phyloP scores from a whole-genome alignment of 176 grass and related monocot species.

The Rhynchospora breviuscula region DNA sequence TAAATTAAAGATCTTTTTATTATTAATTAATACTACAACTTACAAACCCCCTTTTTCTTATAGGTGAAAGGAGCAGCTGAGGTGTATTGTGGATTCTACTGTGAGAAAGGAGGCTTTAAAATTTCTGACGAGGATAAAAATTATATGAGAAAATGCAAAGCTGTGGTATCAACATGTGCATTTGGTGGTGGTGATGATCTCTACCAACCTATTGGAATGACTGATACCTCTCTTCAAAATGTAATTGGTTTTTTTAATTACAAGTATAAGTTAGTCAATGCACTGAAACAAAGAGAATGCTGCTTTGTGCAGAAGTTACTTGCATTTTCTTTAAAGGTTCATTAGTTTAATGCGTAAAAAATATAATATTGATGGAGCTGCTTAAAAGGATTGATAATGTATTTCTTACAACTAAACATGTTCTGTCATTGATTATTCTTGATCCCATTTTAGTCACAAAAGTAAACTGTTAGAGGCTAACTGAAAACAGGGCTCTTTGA shows the following conservation, averaged over 20 bases:
- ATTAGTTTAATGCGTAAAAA: not conserved
- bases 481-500: not conserved
- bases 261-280: not conserved
- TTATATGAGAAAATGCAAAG: conserved; percentile 63
- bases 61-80: conserved; percentile 48
- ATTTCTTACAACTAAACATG: not conserved
- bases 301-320: not conserved
- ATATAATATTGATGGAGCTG: not conserved
- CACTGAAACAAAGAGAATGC: not conserved
- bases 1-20: conserved; percentile 8
- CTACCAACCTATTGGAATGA: conserved; percentile 94
- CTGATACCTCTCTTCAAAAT: conserved; percentile 55
- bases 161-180: conserved; percentile 81
- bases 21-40: not conserved
- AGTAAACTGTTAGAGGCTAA: not conserved
- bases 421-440: not conserved
- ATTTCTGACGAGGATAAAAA: conserved; percentile 66
- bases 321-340: not conserved
- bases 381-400: not conserved
- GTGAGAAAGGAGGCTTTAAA: conserved; percentile 66
- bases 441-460: not conserved
- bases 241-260: conserved; percentile 19
- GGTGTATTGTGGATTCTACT: conserved; percentile 86
- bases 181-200: conserved; percentile 96
- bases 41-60: conserved; percentile 24